Evolutionary conservation across 225 moss, liverwort and hornwort species (phyloP).

Genomic region (Pseudisothecium myosuroides): DNA sequence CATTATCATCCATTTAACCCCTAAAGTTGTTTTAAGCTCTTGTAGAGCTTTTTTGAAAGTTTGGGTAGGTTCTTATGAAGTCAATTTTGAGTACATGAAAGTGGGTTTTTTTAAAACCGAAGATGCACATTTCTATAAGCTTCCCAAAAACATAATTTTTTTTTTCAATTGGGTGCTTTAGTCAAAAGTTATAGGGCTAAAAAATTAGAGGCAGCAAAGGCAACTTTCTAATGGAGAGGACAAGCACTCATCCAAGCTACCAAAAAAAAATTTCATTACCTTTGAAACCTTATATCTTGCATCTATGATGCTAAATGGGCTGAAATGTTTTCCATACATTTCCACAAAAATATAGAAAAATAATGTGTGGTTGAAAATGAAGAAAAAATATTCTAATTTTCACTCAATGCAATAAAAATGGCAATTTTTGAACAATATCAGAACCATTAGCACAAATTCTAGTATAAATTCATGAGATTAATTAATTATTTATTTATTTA

Average conservation of each 20-base stretch:
- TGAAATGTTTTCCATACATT: neutral
- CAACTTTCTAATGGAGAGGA: too few species aligned
- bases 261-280: too few species aligned
- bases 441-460: neutral
- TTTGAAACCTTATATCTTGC: neutral
- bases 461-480: neutral
- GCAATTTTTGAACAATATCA: neutral
- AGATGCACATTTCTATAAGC: neutral
- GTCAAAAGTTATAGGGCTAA: neutral
- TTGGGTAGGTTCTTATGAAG: neutral
- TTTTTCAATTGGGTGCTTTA: neutral
- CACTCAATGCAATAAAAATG: neutral
- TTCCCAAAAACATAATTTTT: fast-evolving
- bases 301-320: neutral
- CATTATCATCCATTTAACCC: neutral
- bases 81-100: neutral
- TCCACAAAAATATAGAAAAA: neutral
- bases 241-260: too few species aligned
- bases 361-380: neutral
- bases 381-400: neutral
- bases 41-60: neutral
- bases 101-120: fast-evolving
- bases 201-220: fast-evolving
- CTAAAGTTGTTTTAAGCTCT: fast-evolving
- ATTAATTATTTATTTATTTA: too few species aligned